Conservation (phyloP, 352 stramenopile species). For the Phytophthora hibernalis region DNA sequence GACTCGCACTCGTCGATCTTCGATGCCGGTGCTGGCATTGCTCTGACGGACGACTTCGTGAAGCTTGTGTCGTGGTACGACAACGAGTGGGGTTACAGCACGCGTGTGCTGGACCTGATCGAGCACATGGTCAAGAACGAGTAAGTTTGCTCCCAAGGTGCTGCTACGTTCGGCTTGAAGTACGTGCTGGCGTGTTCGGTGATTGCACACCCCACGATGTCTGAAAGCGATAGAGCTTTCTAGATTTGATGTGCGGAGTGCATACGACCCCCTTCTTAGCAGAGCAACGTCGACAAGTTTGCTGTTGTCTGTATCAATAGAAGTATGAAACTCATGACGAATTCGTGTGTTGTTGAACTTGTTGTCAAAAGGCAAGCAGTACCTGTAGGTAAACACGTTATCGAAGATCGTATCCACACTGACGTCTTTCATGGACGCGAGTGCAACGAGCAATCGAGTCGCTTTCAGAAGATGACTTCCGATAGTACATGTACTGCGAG, state of each 20-base stretch:
- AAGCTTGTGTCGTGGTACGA: constrained; percentile 99
- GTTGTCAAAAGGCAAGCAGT: constrained; percentile 2
- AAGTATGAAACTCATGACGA: constrained; percentile 28
- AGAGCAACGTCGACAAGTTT: constrained; percentile 37
- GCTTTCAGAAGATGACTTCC: not conserved
- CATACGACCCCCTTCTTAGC: constrained; percentile 30
- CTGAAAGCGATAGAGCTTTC: constrained; percentile 14
- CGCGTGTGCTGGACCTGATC: constrained; percentile 97
- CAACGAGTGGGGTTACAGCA: constrained; percentile 99
- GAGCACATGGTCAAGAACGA: constrained; percentile 96
- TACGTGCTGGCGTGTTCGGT: constrained; percentile 29
- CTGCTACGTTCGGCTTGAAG: constrained; percentile 32
- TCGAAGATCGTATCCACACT: constrained; percentile 3
- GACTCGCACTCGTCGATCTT: constrained; percentile 76
- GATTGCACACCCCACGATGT: constrained; percentile 21
- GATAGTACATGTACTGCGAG: too few relatives aligned
- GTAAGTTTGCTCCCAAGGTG: constrained; percentile 42
- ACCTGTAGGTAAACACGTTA: not conserved
- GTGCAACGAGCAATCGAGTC: constrained; percentile 18
- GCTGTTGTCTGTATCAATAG: constrained; percentile 40
- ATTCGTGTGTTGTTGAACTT: constrained; percentile 11
- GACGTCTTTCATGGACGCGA: constrained; percentile 5
- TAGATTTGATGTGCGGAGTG: constrained; percentile 20
- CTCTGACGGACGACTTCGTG: constrained; percentile 97
- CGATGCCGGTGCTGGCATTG: constrained; percentile 39